These are phyloP conservation scores for Phytophthora citrophthora DNA, from an alignment of 352 stramenopile species.

Conservation along the genomic window DNA sequence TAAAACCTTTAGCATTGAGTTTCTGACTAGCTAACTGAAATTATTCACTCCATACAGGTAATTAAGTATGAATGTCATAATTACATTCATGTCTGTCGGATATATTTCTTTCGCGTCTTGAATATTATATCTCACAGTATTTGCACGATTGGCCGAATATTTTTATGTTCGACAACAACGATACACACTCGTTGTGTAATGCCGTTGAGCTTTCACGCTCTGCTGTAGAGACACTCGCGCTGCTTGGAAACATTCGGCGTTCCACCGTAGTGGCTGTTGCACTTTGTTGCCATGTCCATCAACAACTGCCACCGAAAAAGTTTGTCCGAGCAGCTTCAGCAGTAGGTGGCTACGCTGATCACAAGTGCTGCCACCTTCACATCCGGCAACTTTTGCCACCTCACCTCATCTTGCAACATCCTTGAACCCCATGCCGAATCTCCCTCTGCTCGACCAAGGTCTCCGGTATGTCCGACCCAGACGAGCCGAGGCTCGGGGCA, in stretches of 20 bases:
- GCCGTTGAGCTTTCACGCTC: neutral
- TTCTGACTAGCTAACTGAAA: neutral
- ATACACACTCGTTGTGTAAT: slow-evolving; percentile 11
- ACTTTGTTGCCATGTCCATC: neutral
- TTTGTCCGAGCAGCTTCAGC: neutral
- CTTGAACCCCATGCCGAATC: slow-evolving; percentile 26
- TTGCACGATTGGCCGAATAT: slow-evolving; percentile 14
- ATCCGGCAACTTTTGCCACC: slow-evolving; percentile 21
- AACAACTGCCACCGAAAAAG: slow-evolving; percentile 7
- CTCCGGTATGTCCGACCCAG: neutral
- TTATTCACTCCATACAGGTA: neutral
- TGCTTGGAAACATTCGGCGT: slow-evolving; percentile 17
- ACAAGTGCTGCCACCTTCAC: slow-evolving; percentile 5
- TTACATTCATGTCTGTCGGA: neutral
- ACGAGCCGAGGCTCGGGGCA: slow-evolving; percentile 7
- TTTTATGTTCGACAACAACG: slow-evolving; percentile 24
- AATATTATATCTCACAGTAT: slow-evolving; percentile 4
- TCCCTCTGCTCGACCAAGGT: slow-evolving; percentile 5
- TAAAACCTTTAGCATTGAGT: slow-evolving; percentile 20
- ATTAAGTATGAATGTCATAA: neutral
- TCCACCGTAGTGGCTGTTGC: slow-evolving; percentile 3
- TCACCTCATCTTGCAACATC: slow-evolving; percentile 31
- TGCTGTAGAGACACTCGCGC: slow-evolving; percentile 12
- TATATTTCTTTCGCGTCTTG: slow-evolving; percentile 17
- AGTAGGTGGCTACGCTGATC: slow-evolving; percentile 21